A percentile compares a stretch with the other conserved stretches of the same genome.
Evolutionary conservation across 192 early-diverging fungal species (phyloP).

Genomic region (Chytriomyces sp.): DNA sequence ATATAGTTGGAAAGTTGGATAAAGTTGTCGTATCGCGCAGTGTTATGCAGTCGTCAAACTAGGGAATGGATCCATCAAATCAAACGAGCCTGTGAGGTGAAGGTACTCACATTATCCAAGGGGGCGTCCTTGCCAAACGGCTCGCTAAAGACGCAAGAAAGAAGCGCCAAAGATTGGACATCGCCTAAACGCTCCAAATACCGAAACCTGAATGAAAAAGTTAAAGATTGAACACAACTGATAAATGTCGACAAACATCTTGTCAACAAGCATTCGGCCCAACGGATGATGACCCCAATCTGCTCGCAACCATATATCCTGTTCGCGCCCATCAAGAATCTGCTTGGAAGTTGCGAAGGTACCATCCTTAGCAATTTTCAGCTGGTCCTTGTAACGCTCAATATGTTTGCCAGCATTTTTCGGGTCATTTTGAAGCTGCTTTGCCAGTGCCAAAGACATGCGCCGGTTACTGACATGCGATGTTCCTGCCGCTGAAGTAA

Average conservation of each 20-base stretch:
- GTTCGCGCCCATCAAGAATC: neutral
- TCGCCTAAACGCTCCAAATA: conserved; percentile 22
- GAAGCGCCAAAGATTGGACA: conserved; percentile 17
- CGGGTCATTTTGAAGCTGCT: neutral
- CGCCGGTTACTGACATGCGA: too few relatives aligned
- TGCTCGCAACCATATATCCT: conserved; percentile 14
- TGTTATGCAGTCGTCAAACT: neutral
- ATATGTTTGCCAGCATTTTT: neutral
- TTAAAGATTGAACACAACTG: neutral
- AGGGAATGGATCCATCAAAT: neutral
- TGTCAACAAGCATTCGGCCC: conserved; percentile 14
- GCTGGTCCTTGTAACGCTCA: neutral
- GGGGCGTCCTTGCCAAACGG: conserved; percentile 3
- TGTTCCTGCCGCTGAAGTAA: too few relatives aligned
- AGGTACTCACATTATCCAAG: neutral
- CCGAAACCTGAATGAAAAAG: conserved; percentile 13
- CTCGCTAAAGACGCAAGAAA: conserved; percentile 19
- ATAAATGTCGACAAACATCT: neutral
- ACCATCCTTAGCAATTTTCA: conserved; percentile 6
- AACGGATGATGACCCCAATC: conserved; percentile 32
- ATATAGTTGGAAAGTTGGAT: neutral
- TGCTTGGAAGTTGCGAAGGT: conserved; percentile 8
- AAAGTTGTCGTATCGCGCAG: neutral
- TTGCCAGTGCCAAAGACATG: neutral
- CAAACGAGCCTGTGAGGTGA: neutral